Evolutionary conservation across 2,329 filamentous ascomycete species (phyloP), one percentile per base, ranked within the genome.

Genomic region (Pseudocercospora fijiensis): DNA sequence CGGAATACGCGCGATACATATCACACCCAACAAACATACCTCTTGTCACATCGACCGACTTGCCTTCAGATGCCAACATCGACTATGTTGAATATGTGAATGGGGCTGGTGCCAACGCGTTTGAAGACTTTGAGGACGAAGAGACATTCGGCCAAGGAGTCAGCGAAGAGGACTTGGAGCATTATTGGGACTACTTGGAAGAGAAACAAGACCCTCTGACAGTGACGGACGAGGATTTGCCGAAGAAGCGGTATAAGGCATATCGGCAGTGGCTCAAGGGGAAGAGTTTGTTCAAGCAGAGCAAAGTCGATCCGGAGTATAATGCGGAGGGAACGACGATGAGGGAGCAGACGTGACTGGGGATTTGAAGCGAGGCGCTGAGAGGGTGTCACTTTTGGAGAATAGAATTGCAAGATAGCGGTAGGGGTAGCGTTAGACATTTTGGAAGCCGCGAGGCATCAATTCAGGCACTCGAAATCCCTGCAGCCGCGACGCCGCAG

Each of bases 221-320:
- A 2, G 94, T 98, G 13, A 88, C 88, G 1, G 89, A 93, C 51
- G 93, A 96, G 73, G 95, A 98, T 76, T 84, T 88, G 52, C 84
- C 85, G 45, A 98, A 96, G 84, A 97, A 98, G 83, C 84, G 95
- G 70, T 99, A 99, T 78, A 98, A 96, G 79, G 91, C 93, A 9
- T 99, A 99, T 78, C 82, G 89, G 72, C 96, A 97, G 78, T 99
- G 95, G 94, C 82, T 99, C 74, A 85, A 88, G 66, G 94, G 94
- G 18, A 98, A 97, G 81, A 96, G 92, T 72, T 84, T 98, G 72
- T 98, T 98, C 77, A 98, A 98, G 79, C 93, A 97, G 82, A 82
- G 81, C 65, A 83, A 83, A 70, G 79, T 83, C 43, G 81, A 83
- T 77, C 81, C 81, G 1, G 81, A 83, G 74, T 82, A 58, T 49